Evolutionary conservation across 495 filamentous ascomycete species (phyloP).

Genomic region (Aspergillus ellipticus): DNA sequence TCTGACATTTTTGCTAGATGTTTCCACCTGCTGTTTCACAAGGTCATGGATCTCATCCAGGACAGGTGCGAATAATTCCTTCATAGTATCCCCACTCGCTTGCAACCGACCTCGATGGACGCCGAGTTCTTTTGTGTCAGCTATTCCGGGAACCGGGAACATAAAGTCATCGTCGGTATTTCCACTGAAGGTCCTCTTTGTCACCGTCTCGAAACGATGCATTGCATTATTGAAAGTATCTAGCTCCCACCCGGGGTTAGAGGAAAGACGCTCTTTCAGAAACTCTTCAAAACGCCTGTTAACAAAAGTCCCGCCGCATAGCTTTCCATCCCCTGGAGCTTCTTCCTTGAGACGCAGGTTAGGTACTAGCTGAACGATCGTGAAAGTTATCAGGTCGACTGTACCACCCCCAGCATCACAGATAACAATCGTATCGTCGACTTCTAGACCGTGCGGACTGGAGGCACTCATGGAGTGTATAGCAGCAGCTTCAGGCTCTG

Average conservation of each 20-base stretch:
- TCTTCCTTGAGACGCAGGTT: conserved; percentile 58
- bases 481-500: conserved; percentile 73
- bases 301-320: conserved; percentile 68
- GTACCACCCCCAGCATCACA: conserved; percentile 80
- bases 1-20: conserved; percentile 17
- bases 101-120: conserved; percentile 19
- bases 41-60: conserved; percentile 18
- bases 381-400: conserved; percentile 61
- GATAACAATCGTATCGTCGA: conserved; percentile 67
- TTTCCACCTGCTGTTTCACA: conserved; percentile 16
- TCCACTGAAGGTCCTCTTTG: conserved; percentile 19
- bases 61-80: conserved; percentile 20
- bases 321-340: conserved; percentile 56
- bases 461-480: conserved; percentile 65
- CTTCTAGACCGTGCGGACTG: conserved; percentile 59
- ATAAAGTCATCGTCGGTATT: conserved; percentile 12
- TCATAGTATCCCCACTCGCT: conserved; percentile 16
- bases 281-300: conserved; percentile 69
- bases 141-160: conserved; percentile 23
- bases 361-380: conserved; percentile 26
- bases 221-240: conserved; percentile 22
- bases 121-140: conserved; percentile 1
- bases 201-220: conserved; percentile 19
- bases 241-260: conserved; percentile 15
- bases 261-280: conserved; percentile 50